Conservation (phyloP, 2,329 filamentous ascomycete species). For the Colletotrichum simmondsii region DNA sequence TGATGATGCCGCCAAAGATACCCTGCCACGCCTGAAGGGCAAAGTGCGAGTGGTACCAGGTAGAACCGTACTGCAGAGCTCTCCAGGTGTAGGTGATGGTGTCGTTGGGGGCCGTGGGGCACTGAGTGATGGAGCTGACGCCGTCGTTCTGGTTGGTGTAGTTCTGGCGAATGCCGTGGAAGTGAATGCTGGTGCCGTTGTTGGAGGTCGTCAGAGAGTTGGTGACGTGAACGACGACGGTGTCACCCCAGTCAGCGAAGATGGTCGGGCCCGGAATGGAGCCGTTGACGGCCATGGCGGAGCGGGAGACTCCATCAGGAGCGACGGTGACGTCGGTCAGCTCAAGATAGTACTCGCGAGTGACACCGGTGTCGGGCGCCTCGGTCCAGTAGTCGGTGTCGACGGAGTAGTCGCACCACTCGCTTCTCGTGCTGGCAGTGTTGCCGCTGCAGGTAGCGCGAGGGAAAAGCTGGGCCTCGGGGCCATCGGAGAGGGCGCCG, state of each 20-base stretch:
- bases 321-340: constrained; percentile 50
- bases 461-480: constrained; percentile 16
- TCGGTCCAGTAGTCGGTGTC: constrained; percentile 56
- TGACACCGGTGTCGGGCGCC: constrained; percentile 59
- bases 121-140: constrained; percentile 61
- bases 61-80: constrained; percentile 64
- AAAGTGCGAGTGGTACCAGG: constrained; percentile 73
- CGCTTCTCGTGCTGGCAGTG: constrained; percentile 44
- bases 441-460: constrained; percentile 40
- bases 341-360: constrained; percentile 60
- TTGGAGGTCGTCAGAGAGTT: constrained; percentile 56
- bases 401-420: constrained; percentile 61
- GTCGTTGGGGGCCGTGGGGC: constrained; percentile 61
- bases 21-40: constrained; percentile 62
- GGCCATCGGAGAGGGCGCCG: not conserved
- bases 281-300: constrained; percentile 62
- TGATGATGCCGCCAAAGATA: constrained; percentile 68
- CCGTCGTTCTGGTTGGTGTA: constrained; percentile 67
- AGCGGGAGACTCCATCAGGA: constrained; percentile 57
- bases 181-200: constrained; percentile 73
- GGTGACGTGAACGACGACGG: constrained; percentile 62
- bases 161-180: constrained; percentile 70
- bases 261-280: constrained; percentile 70
- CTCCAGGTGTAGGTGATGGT: constrained; percentile 67
- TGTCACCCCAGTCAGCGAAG: constrained; percentile 62